Evolutionary conservation across 1,284 basidiomycete species (phyloP), one percentile per base, ranked within the genome.

Genomic region (Malassezia cuniculi): DNA sequence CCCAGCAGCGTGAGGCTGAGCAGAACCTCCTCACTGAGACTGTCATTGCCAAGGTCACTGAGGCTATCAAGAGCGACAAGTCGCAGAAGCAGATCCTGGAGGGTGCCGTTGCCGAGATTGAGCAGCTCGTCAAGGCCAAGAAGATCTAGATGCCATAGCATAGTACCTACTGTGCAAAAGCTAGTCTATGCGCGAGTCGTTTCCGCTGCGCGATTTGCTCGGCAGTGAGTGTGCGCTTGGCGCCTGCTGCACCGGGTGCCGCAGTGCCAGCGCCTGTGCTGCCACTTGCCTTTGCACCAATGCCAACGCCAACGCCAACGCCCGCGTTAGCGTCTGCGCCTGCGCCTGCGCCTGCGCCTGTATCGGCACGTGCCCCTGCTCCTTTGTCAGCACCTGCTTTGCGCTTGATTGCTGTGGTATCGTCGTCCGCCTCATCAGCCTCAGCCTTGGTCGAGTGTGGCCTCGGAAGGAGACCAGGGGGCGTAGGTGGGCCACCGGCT

Each of bases 1-100:
- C 93, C 68, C 85, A 89, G 71, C 76, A 80, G 69, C 86, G 93
- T 73, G 89, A 97, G 76, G 81, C 76, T 63, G 86, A 97, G 74
- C 93, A 97, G 77, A 75, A 77, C 24, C 81, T 85, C 39, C 79
- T 97, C 39, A 81, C 86, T 52, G 80, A 82, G 75, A 72, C 75
- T 41, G 81, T 97, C 65, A 82, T 90, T 58, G 76, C 78, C 54
- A 85, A 82, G 69, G 85, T 95, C 38, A 73, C 85, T 57, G 78
- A 80, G 62, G 75, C 75, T 59, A 72, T 97, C 55, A 74, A 76
- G 68, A 86, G 95, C 60, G 83, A 89, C 66, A 93, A 85, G 76
- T 79, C 81, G 44, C 89, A 90, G 76, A 83, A 79, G 71, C 85
- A 93, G 42, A 80, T 97, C 62, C 75, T 97, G 48, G 69, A 77